Evolutionary conservation across 129 eudicot genomes (phyloP), one percentile per base, ranked within the genome.

Genomic region (Centrapalus pauciflorus): DNA sequence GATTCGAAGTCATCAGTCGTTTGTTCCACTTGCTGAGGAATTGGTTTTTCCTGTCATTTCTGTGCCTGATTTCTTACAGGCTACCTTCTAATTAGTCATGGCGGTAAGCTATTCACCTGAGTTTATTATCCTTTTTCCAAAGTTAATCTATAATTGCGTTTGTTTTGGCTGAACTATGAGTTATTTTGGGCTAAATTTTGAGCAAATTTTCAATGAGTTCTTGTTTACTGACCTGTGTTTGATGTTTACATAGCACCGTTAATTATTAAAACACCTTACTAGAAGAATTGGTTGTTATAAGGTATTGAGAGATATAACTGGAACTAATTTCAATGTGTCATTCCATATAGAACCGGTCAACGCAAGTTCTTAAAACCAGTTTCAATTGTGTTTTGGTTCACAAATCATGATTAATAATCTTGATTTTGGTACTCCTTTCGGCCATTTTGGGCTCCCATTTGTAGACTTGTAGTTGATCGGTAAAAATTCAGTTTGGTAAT

Each of bases 101-200:
- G 85, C 87, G 12, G 92, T 85, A 73, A 76, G 81, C 67, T 57
- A 33, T 4, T n/a, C 13, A 45, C 56, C 20, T 56, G 13, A 40
- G n/a, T n/a, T n/a, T n/a, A 40, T 14, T 45, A 10, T 66, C 28
- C 46, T 46, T 49, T 21, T 66, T 48, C 6, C 10, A 48, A 48
- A 14, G 24, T 17, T 4, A 30, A 45, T n/a, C 40, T 14, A 38
- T 24, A 33, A 67, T 67, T 52, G 16, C 10, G 65, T 20, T 20
- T 66, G n/a, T 14, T 48, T 48, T 17, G 54, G 54, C 7, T 48
- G 54, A 48, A 48, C 7, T 14, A 14, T 17, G 54, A 48, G 54
- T 48, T 48, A 17, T 14, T 73, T 40, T 70, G 17, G 66, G 43
- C 41, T 11, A n/a, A 26, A 20, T 17, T 17, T 57, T 26, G 30